A percentile compares a stretch with the other conserved stretches of the same genome.
Conservation (phyloP, 345 rosid species). For the Melaleuca quinquenervia region DNA sequence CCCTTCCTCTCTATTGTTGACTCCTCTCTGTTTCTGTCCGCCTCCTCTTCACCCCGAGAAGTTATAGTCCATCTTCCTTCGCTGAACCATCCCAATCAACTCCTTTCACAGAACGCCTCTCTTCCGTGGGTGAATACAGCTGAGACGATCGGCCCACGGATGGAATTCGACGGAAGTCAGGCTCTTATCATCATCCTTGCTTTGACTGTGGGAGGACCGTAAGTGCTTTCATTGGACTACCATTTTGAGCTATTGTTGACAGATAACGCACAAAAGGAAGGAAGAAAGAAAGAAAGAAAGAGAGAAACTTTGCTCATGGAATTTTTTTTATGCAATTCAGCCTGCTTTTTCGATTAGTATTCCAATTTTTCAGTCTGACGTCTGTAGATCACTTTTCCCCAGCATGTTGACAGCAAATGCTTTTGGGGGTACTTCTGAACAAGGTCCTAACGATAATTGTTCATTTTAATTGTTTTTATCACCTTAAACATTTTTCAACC, state of each 20-base stretch:
- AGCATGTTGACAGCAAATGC: background rate
- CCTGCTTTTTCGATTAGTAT: background rate
- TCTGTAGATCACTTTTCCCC: no score
- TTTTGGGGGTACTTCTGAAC: background rate
- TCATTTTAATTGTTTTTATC: background rate
- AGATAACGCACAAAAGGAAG: no score
- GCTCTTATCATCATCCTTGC: background rate
- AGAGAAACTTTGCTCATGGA: accelerated
- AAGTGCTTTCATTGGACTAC: background rate
- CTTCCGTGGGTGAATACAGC: background rate
- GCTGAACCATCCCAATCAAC: no score
- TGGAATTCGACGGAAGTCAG: background rate
- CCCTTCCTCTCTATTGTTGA: no score
- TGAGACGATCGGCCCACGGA: background rate
- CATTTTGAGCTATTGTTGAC: no score
- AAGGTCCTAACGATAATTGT: background rate
- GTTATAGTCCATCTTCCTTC: no score
- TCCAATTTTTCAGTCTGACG: background rate
- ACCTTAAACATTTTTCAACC: background rate
- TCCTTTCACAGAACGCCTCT: no score
- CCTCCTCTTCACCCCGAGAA: no score
- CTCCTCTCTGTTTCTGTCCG: no score
- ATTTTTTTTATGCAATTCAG: background rate
- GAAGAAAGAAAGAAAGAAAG: no score
- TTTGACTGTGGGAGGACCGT: background rate